Base-by-base conservation (phyloP, 2,329 filamentous ascomycete species). In the Calonectria crousiana region DNA sequence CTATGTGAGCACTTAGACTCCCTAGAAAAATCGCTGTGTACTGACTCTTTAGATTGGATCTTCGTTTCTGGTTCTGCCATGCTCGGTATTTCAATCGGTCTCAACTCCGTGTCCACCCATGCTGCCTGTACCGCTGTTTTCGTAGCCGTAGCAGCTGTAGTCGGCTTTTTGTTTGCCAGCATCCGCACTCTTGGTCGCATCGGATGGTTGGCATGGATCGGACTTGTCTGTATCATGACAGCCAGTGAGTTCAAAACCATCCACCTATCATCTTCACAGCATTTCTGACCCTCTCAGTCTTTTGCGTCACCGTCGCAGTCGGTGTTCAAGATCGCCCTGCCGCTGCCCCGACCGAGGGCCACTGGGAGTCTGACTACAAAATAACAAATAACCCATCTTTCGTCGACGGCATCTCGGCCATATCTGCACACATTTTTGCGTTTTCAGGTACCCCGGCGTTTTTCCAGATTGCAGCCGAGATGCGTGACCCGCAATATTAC, bases 361-460 rank as follows among this genome's bases (percentile, higher is more conserved):
- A 68, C 9, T 83, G 83, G 82, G 67, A 76, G 28, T 82, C 82
- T 6, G 80, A 84, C 74, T 83, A 75, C 76, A 81, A 83, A 73
- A 74, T 81, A 64, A 72, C 79, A 75, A 78, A 77, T 26, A 78
- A 74, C 20, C 83, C 84, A 0, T 76, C 77, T 20, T 85, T 86
- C 56, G 73, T 79, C 9, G 60, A 84, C 10, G 84, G 76, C 4
- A 79, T 84, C 9, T 71, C 84, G 0, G 80, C 83, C 23, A 74
- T 84, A 26, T 82, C 83, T 1, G 77, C 81, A 1, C 75, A 85
- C 4, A 77, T 86, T 44, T 86, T 86, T 64, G 82, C 85, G 2
- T 86, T 81, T 41, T 81, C 83, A 18, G 84, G 84, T 13, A 83
- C 84, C 0, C 81, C 84, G 0, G 84, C 80, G 1, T 85, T 83